Evolutionary conservation across 179 eudicot species (phyloP).

Genomic region (Spergularia azorica): DNA sequence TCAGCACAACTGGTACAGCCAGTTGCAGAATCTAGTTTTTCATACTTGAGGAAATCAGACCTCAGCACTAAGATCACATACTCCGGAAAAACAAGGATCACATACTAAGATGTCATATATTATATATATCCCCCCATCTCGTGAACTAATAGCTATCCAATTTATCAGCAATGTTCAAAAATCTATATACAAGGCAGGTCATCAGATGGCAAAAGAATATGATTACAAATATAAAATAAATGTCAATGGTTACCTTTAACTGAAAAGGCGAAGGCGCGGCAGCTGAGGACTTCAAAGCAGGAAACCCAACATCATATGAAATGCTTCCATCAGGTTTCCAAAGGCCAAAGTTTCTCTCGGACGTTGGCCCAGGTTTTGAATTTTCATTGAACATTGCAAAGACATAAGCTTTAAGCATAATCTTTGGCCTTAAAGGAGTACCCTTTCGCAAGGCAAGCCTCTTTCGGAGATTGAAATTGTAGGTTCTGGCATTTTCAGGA

Average conservation of each 20-base stretch:
- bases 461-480: slow-evolving; percentile 78
- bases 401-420: slow-evolving; percentile 65
- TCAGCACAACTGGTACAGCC: no score
- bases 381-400: slow-evolving; percentile 76
- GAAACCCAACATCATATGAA: slow-evolving; percentile 69
- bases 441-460: slow-evolving; percentile 89
- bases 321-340: slow-evolving; percentile 67
- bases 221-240: not conserved
- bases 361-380: slow-evolving; percentile 57
- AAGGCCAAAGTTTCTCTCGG: slow-evolving; percentile 72
- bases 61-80: no score
- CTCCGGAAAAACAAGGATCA: no score
- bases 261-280: slow-evolving; percentile 42
- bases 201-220: not conserved
- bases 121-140: not conserved
- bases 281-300: slow-evolving; percentile 61
- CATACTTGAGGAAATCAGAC: no score
- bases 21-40: no score
- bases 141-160: not conserved
- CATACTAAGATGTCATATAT: no score
- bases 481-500: slow-evolving; percentile 70
- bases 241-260: slow-evolving; percentile 46
- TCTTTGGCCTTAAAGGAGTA: slow-evolving; percentile 80
- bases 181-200: not conserved
- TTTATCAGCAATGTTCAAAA: not conserved